Evolutionary conservation across 257 asterid species (phyloP), one percentile per base, ranked within the genome.

Genomic region (Rauvolfia tetraphylla): DNA sequence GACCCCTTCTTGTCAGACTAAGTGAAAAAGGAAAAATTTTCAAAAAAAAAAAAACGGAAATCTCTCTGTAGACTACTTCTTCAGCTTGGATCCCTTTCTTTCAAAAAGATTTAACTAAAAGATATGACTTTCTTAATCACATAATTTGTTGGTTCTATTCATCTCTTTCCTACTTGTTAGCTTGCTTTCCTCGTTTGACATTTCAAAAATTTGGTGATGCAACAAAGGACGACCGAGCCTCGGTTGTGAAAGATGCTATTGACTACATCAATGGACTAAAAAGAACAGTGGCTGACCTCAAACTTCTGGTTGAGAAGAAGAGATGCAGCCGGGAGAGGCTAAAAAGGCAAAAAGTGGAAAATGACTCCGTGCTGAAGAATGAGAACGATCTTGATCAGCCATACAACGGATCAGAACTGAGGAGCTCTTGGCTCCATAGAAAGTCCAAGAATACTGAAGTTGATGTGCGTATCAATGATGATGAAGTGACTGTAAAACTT

Each of bases 371-470:
- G 9, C 78, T 81, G 0, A 86, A 86, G 71, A 63, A 76, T 12
- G 76, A 83, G n/a, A 92, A 79, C 31, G 90, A 91, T 59, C 65
- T 84, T 79, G 91, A 87, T 15, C 85, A 88, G 34, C 85, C 88
- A 12, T 82, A 65, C 79, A 81, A 78, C 39, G 88, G 88, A 0
- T 89, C 90, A 31, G 67, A 91, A 10, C 76, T 89, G 6, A 79
- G 97, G 39, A 89, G 98, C 81, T 95, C 98, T 72, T 92, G 98
- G 97, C 93, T 95, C 20, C 95, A 89, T n/a, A 77, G 96, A 75
- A 95, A 90, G 71, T 84, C 96, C 27, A 89, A 89, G 87, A 88
- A 88, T 77, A 88, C 90, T 0, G 97, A 95, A 85, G 95, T 95
- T 1, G 98, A 95, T 77, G 96, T 95, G 0, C 86, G 98, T 1